These are phyloP conservation scores for Scenedesmus sp. DNA, from an alignment of 163 green algal genomes.

Conservation along the genomic window DNA sequence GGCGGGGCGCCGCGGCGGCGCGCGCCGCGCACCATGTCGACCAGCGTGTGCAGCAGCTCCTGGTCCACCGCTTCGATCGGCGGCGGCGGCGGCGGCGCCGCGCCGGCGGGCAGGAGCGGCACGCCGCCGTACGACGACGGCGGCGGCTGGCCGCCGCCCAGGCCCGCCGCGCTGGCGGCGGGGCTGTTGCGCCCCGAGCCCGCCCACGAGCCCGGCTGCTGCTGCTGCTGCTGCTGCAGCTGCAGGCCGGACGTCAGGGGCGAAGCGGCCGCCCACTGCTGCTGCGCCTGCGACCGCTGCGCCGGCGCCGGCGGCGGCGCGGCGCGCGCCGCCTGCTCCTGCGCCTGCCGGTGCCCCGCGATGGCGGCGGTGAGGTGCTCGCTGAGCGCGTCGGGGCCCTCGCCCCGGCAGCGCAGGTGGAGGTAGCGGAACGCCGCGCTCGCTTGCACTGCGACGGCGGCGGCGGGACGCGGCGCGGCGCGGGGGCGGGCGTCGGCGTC, in stretches of 20 bases:
- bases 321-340: not conserved
- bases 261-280: not conserved
- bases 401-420: conserved; percentile 48
- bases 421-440: conserved; percentile 31
- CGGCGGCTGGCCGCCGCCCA: not conserved
- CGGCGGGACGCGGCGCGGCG: too few species aligned
- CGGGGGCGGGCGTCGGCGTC: too few species aligned
- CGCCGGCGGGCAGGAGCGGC: not conserved
- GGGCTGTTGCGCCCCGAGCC: not conserved
- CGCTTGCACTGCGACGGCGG: not conserved
- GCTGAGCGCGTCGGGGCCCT: conserved; percentile 47
- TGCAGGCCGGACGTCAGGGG: not conserved
- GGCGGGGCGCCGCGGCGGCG: too few species aligned
- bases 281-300: conserved; percentile 4
- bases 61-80: conserved; percentile 13
- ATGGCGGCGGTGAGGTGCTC: conserved; percentile 31
- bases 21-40: conserved; percentile 21
- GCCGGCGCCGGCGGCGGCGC: conserved; percentile 20
- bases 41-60: conserved; percentile 13
- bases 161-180: not conserved
- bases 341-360: not conserved
- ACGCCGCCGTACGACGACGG: not conserved
- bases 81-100: not conserved
- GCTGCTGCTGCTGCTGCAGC: conserved; percentile 17
- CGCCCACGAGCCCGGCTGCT: not conserved